Conservation (phyloP, 257 asterid species). For the Solanum megistacrolobum region DNA sequence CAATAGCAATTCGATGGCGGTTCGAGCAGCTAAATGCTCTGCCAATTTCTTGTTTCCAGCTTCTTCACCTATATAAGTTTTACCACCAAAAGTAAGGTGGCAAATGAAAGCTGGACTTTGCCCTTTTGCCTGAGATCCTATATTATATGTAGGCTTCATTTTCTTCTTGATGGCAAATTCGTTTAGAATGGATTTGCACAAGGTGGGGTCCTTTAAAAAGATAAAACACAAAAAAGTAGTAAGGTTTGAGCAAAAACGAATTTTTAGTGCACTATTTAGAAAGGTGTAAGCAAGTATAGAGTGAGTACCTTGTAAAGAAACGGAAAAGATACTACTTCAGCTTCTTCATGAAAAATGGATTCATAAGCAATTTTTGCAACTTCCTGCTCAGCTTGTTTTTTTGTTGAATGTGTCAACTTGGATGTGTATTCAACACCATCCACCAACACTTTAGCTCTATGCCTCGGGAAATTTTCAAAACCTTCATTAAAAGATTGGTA, state of each 20-base stretch:
- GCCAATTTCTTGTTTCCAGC: slow-evolving; percentile 19
- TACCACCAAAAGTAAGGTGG: slow-evolving; percentile 3
- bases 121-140: neutral
- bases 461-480: slow-evolving; percentile 2
- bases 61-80: slow-evolving; percentile 9
- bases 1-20: slow-evolving; percentile 13
- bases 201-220: slow-evolving; percentile 5
- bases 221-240: neutral
- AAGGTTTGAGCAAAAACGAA: neutral
- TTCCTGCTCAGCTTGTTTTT: slow-evolving; percentile 13
- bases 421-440: slow-evolving; percentile 3
- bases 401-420: neutral
- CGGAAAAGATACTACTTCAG: neutral
- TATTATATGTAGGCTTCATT: slow-evolving; percentile 8
- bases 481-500: slow-evolving; percentile 16
- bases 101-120: slow-evolving; percentile 3
- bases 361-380: slow-evolving; percentile 18
- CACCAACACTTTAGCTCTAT: slow-evolving; percentile 7
- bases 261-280: neutral
- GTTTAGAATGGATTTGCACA: slow-evolving; percentile 17
- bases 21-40: slow-evolving; percentile 13
- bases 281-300: neutral
- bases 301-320: slow-evolving; percentile 1
- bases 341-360: neutral
- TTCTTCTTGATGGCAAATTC: slow-evolving; percentile 19